A percentile compares a stretch with the other conserved stretches of the same genome.
phyloP scores from a whole-genome alignment of 345 rosid genomes.

The Corymbia maculata region DNA sequence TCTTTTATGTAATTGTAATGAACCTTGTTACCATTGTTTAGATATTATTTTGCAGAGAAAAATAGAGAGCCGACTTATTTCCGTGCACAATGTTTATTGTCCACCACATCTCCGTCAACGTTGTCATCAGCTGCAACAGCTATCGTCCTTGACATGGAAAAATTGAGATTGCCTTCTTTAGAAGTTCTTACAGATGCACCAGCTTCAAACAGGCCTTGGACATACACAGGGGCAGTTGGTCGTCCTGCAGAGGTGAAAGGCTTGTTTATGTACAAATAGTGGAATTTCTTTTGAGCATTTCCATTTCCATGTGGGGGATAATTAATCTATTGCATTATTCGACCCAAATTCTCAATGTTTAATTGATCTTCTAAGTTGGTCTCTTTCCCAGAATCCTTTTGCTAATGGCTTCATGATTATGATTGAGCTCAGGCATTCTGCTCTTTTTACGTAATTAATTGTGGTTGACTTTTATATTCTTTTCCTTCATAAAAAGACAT shows the following conservation, averaged over 20 bases:
- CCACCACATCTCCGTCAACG: slow-evolving; percentile 39
- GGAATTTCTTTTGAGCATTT: not conserved
- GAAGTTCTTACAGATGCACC: slow-evolving; percentile 43
- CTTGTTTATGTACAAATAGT: not conserved
- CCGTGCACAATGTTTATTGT: slow-evolving; percentile 59
- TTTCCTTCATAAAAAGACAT: not conserved
- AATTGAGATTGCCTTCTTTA: slow-evolving; percentile 68
- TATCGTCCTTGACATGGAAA: slow-evolving; percentile 57
- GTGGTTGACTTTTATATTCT: not conserved
- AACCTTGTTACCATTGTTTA: not conserved
- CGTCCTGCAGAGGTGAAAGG: slow-evolving; percentile 54
- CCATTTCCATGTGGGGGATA: not conserved
- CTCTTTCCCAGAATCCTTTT: not conserved
- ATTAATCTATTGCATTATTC: not conserved
- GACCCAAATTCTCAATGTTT: not conserved
- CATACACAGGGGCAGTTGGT: slow-evolving; percentile 35
- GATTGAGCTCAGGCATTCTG: not conserved
- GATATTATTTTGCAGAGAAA: slow-evolving; percentile 40
- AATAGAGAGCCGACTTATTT: slow-evolving; percentile 34
- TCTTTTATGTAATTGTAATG: not conserved
- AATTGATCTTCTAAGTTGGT: not conserved
- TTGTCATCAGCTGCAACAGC: slow-evolving; percentile 25
- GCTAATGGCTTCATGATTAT: not conserved
- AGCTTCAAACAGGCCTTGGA: slow-evolving; percentile 47
- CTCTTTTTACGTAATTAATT: not conserved